Evolutionary conservation across 2,329 filamentous ascomycete species (phyloP).

Genomic region (Penicillium sp.): DNA sequence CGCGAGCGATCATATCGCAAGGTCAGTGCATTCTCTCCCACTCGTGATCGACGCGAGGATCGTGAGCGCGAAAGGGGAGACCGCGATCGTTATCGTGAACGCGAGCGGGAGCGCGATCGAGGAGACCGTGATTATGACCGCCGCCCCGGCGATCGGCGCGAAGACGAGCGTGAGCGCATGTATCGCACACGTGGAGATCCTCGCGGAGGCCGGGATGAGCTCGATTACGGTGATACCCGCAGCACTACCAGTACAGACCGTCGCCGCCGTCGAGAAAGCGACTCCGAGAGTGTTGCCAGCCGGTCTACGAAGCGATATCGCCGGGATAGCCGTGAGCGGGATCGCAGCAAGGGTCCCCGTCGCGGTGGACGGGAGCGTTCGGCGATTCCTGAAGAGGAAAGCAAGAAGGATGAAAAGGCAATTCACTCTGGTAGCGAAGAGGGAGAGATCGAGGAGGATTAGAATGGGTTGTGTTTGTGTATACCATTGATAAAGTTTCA

Average conservation of each 20-base stretch:
- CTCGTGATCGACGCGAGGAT: constrained; percentile 42
- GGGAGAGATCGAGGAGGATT: constrained; percentile 89
- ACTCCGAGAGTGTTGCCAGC: constrained; percentile 62
- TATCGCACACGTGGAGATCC: constrained; percentile 82
- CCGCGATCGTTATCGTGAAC: constrained; percentile 14
- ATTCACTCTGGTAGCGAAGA: constrained; percentile 91
- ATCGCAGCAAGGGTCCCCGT: constrained; percentile 48
- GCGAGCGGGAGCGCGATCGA: constrained; percentile 37
- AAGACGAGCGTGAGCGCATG: constrained; percentile 84
- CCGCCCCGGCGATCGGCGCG: constrained; percentile 55
- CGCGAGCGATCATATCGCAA: constrained; percentile 93
- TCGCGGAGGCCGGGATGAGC: constrained; percentile 76
- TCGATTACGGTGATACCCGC: constrained; percentile 75
- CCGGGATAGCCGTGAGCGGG: constrained; percentile 43
- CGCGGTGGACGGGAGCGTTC: constrained; percentile 54
- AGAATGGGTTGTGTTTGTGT: constrained; percentile 8
- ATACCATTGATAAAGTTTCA: not conserved
- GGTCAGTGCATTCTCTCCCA: constrained; percentile 62
- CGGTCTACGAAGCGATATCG: constrained; percentile 63
- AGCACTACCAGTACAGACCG: constrained; percentile 65
- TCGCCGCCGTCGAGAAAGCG: constrained; percentile 76
- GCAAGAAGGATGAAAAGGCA: constrained; percentile 48
- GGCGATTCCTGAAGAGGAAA: constrained; percentile 35
- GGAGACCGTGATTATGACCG: constrained; percentile 40
- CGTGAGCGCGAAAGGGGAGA: constrained; percentile 43